phyloP scores from a whole-genome alignment of 2,329 filamentous ascomycete genomes.

The Microdochium trichocladiopsis region DNA sequence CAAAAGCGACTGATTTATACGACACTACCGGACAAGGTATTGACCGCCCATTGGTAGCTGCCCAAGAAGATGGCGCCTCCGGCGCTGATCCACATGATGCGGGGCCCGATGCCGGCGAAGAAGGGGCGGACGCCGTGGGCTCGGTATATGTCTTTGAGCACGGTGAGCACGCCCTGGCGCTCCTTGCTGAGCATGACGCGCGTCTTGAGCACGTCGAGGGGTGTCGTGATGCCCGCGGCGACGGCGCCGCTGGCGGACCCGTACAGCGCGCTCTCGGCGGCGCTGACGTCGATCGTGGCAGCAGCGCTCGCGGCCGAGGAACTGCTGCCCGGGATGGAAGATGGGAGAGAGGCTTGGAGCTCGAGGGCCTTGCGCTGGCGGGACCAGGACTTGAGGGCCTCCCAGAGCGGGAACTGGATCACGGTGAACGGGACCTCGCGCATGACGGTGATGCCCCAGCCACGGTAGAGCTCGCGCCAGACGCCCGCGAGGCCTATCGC shows the following conservation, averaged over 20 bases:
- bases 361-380: conserved; percentile 27
- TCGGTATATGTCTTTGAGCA: conserved; percentile 58
- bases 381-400: conserved; percentile 75
- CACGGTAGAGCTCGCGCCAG: conserved; percentile 80
- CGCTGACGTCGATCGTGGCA: conserved; percentile 44
- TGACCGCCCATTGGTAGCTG: conserved; percentile 84
- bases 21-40: conserved; percentile 48
- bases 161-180: conserved; percentile 47
- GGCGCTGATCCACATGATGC: conserved; percentile 90
- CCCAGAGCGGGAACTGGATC: conserved; percentile 96
- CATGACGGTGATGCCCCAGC: conserved; percentile 87
- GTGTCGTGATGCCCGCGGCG: conserved; percentile 83
- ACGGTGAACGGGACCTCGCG: conserved; percentile 96
- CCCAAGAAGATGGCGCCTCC: conserved; percentile 93
- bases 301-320: conserved; percentile 8
- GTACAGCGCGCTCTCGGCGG: conserved; percentile 74
- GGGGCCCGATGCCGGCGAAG: conserved; percentile 70
- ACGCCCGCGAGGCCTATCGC: conserved; percentile 47
- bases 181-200: conserved; percentile 83
- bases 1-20: background rate
- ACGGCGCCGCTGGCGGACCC: conserved; percentile 79
- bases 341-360: background rate
- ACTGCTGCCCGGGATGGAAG: conserved; percentile 1
- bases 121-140: conserved; percentile 62
- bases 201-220: conserved; percentile 94